phyloP scores from a whole-genome alignment of 2,329 filamentous ascomycete genomes.

The Macrophomina pseudophaseolina region DNA sequence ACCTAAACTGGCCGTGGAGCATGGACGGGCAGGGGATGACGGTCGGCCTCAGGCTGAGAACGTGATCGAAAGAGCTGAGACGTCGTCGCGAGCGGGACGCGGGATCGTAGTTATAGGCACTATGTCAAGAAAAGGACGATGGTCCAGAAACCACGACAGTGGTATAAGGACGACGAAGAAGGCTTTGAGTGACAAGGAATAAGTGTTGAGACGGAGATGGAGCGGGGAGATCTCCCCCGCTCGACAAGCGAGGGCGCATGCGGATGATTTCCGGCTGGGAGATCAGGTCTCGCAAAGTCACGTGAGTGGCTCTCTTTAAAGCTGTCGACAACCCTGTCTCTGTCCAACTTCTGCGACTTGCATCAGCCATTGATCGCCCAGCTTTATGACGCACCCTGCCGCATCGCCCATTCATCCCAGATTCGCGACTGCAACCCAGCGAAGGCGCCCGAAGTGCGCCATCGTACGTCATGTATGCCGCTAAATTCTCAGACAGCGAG shows the following conservation, averaged over 20 bases:
- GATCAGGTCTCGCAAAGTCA: background rate
- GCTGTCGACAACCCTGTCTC: slow-evolving; percentile 10
- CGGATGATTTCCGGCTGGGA: background rate
- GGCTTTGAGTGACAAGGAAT: too few species aligned
- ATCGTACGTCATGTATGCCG: slow-evolving; percentile 23
- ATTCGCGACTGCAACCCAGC: background rate
- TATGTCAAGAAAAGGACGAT: too few species aligned
- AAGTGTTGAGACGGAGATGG: background rate
- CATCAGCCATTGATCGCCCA: slow-evolving; percentile 14
- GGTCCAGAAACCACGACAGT: too few species aligned
- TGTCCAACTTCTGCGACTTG: slow-evolving; percentile 6
- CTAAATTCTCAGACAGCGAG: background rate
- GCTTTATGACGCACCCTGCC: slow-evolving; percentile 13
- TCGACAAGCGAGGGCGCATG: background rate
- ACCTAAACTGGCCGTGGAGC: background rate
- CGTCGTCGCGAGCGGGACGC: background rate
- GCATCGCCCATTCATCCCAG: slow-evolving; percentile 1
- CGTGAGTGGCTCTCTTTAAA: slow-evolving; percentile 1
- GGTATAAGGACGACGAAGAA: too few species aligned
- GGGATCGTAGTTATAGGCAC: too few species aligned
- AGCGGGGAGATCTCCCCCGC: background rate
- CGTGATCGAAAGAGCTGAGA: background rate
- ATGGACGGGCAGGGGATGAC: background rate
- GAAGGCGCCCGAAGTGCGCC: slow-evolving; percentile 1
- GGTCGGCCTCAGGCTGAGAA: background rate